Conservation (phyloP, 805 yeast species). For the Hanseniaspora lachancei region DNA sequence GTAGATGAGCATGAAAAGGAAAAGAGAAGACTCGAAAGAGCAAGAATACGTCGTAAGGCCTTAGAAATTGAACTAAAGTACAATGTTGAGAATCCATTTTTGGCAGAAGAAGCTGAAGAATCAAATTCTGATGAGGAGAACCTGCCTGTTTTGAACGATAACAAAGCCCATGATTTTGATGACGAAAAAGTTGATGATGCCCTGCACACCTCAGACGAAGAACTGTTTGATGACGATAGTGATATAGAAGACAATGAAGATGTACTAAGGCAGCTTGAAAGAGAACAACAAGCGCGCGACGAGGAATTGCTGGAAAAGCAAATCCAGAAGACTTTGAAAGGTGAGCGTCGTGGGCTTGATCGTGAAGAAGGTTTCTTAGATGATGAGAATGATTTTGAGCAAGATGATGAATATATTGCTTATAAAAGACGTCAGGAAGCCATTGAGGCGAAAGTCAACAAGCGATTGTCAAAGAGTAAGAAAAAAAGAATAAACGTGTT, state of each 20-base stretch:
- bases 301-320: constrained; percentile 3
- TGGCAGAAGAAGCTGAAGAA: constrained; percentile 12
- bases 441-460: not conserved
- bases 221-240: constrained; percentile 16
- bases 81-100: constrained; percentile 21
- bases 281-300: constrained; percentile 15
- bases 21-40: constrained; percentile 13
- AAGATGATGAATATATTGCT: constrained; percentile 13
- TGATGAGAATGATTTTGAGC: constrained; percentile 13
- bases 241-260: constrained; percentile 20
- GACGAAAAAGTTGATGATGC: constrained; percentile 13
- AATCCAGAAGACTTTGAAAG: constrained; percentile 16
- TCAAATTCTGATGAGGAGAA: constrained; percentile 1
- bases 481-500: constrained; percentile 6
- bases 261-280: constrained; percentile 20
- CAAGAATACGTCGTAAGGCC: constrained; percentile 34
- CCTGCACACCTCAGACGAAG: constrained; percentile 8
- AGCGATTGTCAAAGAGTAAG: constrained; percentile 1
- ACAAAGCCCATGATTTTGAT: constrained; percentile 15
- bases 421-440: constrained; percentile 3
- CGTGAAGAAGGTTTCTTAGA: constrained; percentile 14
- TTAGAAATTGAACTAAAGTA: constrained; percentile 28
- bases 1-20: not conserved
- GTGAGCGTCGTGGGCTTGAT: constrained; percentile 14
- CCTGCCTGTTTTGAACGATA: not conserved